phyloP scores from a whole-genome alignment of 176 grass and related monocot species.

The Carex kokanica region DNA sequence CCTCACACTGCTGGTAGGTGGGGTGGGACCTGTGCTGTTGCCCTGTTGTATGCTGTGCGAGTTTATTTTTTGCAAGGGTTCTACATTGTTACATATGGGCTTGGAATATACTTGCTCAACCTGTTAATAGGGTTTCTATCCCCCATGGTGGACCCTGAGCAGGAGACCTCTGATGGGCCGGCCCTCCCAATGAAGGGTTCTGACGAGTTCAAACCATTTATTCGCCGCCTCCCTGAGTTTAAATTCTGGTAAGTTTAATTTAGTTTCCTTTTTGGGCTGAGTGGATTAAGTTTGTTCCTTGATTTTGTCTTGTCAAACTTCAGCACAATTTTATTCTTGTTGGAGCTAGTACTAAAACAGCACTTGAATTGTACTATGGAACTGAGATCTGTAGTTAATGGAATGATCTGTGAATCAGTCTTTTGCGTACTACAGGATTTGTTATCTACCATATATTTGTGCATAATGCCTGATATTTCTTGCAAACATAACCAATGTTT shows the following conservation, averaged over 20 bases:
- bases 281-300: background rate
- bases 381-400: background rate
- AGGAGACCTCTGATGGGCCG: conserved; percentile 62
- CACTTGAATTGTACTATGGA: background rate
- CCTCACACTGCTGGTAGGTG: conserved; percentile 62
- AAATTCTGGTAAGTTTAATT: conserved; percentile 69
- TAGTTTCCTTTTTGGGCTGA: background rate
- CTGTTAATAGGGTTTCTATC: conserved; percentile 98
- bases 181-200: conserved; percentile 65
- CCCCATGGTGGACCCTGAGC: conserved; percentile 89
- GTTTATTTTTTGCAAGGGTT: conserved; percentile 83
- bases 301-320: background rate
- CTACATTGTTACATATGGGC: conserved; percentile 78
- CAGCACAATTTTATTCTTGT: background rate
- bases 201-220: conserved; percentile 96
- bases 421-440: background rate
- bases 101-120: conserved; percentile 97
- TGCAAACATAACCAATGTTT: background rate
- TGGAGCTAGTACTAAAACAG: background rate
- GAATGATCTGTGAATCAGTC: background rate
- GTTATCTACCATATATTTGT: background rate
- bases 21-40: conserved; percentile 47
- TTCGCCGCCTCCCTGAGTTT: conserved; percentile 92
- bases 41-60: conserved; percentile 61
- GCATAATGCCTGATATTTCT: background rate